Percentiles rank a stretch among this genome's conserved stretches.
phyloP scores from a whole-genome alignment of 2,329 filamentous ascomycete species.

The Neopestalotiopsis rosae region DNA sequence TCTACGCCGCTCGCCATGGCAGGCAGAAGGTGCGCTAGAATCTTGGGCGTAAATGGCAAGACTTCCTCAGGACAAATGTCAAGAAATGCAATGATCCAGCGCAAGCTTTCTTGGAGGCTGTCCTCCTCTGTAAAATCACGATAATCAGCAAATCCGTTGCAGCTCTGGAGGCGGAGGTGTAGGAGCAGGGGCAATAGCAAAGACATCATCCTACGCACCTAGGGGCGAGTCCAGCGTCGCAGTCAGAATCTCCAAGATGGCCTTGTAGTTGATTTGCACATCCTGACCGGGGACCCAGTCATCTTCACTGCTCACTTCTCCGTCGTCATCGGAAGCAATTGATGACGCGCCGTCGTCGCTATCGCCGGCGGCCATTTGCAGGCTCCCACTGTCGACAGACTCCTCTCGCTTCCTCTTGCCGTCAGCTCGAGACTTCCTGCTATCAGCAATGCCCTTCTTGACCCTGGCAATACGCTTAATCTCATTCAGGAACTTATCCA shows the following conservation, averaged over 20 bases:
- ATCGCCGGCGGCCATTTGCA: conserved; percentile 62
- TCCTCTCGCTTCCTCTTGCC: conserved; percentile 73
- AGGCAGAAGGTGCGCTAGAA: conserved; percentile 89
- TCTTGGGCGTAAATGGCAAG: conserved; percentile 88
- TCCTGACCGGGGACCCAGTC: conserved; percentile 99
- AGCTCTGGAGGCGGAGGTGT: no score
- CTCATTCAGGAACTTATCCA: conserved; percentile 90
- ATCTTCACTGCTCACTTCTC: conserved; percentile 72
- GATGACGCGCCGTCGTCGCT: conserved; percentile 66
- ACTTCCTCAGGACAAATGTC: conserved; percentile 98
- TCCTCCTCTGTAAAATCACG: conserved; percentile 71
- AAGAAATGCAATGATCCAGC: conserved; percentile 96
- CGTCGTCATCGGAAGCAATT: conserved; percentile 55
- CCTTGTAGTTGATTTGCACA: conserved; percentile 90
- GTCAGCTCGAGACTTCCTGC: conserved; percentile 72
- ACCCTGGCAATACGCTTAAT: conserved; percentile 94
- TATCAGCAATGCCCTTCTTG: conserved; percentile 91
- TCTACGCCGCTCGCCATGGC: conserved; percentile 93
- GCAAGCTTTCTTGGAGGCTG: conserved; percentile 85
- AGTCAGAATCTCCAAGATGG: conserved; percentile 90
- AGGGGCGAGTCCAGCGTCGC: conserved; percentile 83
- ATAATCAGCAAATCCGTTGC: conserved; percentile 23
- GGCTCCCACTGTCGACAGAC: conserved; percentile 71
- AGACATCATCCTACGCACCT: conserved; percentile 53
- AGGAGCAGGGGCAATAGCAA: conserved; percentile 17